Base-by-base conservation (phyloP, 164 flowering plant genomes). In the Platanus orientalis region DNA sequence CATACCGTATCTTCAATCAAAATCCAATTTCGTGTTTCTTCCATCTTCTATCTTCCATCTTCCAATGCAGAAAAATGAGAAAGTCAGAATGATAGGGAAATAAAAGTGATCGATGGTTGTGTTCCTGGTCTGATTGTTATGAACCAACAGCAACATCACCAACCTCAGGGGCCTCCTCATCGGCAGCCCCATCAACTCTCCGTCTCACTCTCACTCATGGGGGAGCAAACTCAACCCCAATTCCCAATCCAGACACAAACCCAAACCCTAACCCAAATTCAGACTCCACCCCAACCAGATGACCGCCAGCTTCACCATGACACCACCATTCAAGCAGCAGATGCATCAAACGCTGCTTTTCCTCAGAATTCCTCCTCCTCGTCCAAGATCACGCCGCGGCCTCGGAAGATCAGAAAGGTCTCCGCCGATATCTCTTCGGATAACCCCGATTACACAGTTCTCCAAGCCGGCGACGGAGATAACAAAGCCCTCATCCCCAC, bases 351-450 rank as follows among this genome's bases (percentile, higher is more conserved):
- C 53, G 54, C 65, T 58, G 68, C 66, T 58, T 61, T 78, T 24
- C 48, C 78, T 7, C 69, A 55, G 28, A 53, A 67, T 28, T 24
- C 75, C 9, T 61, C 83, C 4, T 69, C 83, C 11, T 66, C 86
- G 1, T 61, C 92, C n/a, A 88, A 88, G 66, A 77, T 87, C 71
- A 89, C 98, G 26, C 74, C 80, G 57, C 92, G 98, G 2, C 96
- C 96, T 17, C 75, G 85, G 1, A 92, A 92, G 70, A 79, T 85
- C 69, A 81, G 87, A 27, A 89, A 89, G 52, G 68, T 88, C 53
- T 84, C 90, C 5, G 69, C 84, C 28, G 74, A 73, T 11, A 4
- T 42, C 67, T 40, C 62, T 25, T 42, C 64, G 6, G 34, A 27
- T 1, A 23, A 23, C 20, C 24, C 52, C 24, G 20, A 56, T 19